These are phyloP conservation scores for Taphrina flavorubra DNA, from an alignment of 1,139 yeast species.

Conservation along the genomic window DNA sequence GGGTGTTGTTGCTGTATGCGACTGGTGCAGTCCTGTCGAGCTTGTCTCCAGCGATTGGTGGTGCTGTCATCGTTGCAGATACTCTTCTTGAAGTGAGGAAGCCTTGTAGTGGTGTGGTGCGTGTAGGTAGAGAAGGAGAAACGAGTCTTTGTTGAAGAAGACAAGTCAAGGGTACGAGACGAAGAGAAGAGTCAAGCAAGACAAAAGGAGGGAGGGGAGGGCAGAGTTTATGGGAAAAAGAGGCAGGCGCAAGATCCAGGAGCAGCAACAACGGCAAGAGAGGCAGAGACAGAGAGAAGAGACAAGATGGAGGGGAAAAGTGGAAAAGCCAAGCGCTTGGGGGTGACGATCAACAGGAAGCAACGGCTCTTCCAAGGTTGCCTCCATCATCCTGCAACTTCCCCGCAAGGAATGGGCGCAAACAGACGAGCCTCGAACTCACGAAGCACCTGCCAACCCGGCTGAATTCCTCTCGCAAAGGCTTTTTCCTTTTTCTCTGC, in stretches of 20 bases:
- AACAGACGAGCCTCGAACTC: background rate
- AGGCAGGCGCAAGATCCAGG: background rate
- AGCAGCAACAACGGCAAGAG: background rate
- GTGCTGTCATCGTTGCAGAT: conserved; percentile 9
- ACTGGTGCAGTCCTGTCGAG: conserved; percentile 18
- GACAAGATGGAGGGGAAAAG: background rate
- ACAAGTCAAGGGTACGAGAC: no score
- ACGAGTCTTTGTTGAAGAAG: background rate
- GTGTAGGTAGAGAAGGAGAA: conserved; percentile 1
- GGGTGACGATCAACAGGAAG: conserved; percentile 4
- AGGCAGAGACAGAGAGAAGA: background rate
- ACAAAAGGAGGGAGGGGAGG: background rate
- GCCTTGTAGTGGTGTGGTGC: background rate
- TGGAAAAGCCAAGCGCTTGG: background rate
- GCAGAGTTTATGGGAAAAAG: background rate
- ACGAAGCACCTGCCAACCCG: no score
- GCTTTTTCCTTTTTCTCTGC: no score
- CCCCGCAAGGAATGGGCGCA: conserved; percentile 9
- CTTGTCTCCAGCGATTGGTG: conserved; percentile 23
- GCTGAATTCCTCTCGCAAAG: no score
- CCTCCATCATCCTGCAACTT: background rate
- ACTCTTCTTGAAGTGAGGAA: background rate
- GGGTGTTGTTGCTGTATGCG: conserved; percentile 19
- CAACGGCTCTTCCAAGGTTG: conserved; percentile 14
- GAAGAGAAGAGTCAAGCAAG: background rate